Base-by-base conservation (phyloP, 371 early-diverging fungal species). In the Mucor piriformis region DNA sequence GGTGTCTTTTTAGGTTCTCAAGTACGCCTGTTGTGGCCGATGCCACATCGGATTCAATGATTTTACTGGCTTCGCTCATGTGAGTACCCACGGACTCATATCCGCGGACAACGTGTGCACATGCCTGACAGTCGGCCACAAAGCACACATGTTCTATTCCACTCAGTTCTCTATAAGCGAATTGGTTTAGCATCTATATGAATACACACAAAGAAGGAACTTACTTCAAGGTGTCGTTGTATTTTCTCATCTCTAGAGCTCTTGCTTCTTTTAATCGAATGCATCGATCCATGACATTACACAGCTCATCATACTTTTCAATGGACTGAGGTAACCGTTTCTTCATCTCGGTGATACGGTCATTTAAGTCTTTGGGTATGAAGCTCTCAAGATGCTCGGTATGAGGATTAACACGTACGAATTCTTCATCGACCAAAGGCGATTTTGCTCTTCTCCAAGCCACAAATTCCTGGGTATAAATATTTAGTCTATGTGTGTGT, bases 1-100 rank as follows among this genome's bases (percentile, higher is more conserved):
- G 78, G 48, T 89, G 83, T 18, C 83, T 73, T 52, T 89, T 89
- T 52, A 91, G 54, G 53, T 77, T 80, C 48, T 91, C 92, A 7
- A 89, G 64, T 18, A 88, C 73, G 5, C 80, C 81, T 1, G 43
- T 34, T 12, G 23, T 47, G 12, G 51, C 20, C 5, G 51, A 55
- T 4, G 53, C 40, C 6, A 27, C 47, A 42, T 66, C 63, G 6
- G 55, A 24, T 16, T 81, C 81, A 50, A 81, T 62, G 3, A 81
- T 59, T 6, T 50, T 35, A 12, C 82, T 72, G 3, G 72, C 59
- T 43, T 68, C 64, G 18, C 76, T 54, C 29, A 87, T 59, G 29
- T 85, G 79, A 6, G 59, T 70, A 3, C 83, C 72, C 2, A 86
- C 73, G 35, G 80, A 66, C 43, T 56, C 70, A 37, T 79, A 82